These are phyloP conservation scores for Pseudocercospora crystallina DNA, from an alignment of 2,329 filamentous ascomycete genomes.

Conservation along the genomic window DNA sequence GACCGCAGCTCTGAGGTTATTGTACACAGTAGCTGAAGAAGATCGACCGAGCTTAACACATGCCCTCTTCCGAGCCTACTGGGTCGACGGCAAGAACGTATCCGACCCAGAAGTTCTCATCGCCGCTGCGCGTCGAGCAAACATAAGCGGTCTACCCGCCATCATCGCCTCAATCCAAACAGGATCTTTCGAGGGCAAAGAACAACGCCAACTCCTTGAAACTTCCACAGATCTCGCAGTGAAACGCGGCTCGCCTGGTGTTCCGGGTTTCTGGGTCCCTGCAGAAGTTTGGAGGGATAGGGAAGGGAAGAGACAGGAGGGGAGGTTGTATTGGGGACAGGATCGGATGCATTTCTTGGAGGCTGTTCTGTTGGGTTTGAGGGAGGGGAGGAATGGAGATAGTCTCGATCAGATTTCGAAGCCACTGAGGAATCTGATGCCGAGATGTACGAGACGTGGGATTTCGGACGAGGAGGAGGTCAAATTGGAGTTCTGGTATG, in stretches of 20 bases:
- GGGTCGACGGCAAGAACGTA: constrained; percentile 22
- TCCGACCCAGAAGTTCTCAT: constrained; percentile 12
- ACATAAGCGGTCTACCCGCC: constrained; percentile 1
- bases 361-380: constrained; percentile 18
- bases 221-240: constrained; percentile 22
- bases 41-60: constrained; percentile 18
- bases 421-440: constrained; percentile 12
- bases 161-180: constrained; percentile 19
- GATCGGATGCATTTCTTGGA: constrained; percentile 27
- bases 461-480: constrained; percentile 17
- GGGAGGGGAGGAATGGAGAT: constrained; percentile 14
- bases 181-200: constrained; percentile 19
- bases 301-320: constrained; percentile 9
- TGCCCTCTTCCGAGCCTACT: constrained; percentile 23
- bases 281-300: constrained; percentile 20
- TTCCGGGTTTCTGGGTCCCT: constrained; percentile 23
- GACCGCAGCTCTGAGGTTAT: constrained; percentile 20
- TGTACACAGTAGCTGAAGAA: constrained; percentile 17
- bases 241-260: constrained; percentile 22
- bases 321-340: constrained; percentile 27
- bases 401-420: constrained; percentile 9
- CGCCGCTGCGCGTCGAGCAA: constrained; percentile 13
- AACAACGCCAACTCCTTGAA: constrained; percentile 17
- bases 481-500: constrained; percentile 27
- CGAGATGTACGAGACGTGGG: not conserved